These are phyloP conservation scores for Monilinia fructicola DNA, from an alignment of 2,329 filamentous ascomycete species.

Conservation along the genomic window DNA sequence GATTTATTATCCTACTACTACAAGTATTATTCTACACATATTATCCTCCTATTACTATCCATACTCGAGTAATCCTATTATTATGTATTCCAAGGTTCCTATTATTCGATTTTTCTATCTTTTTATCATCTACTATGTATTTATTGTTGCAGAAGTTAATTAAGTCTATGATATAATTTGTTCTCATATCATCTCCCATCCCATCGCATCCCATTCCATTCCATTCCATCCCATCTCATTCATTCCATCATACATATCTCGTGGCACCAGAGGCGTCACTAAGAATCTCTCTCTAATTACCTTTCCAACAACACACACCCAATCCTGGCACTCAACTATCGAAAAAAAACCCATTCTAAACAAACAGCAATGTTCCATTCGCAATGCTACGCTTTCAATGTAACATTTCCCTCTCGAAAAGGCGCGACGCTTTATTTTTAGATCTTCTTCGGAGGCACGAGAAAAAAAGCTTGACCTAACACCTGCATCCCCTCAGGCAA, in stretches of 20 bases:
- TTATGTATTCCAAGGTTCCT: too few relatives aligned
- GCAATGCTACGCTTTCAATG: not conserved
- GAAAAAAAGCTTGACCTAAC: conserved; percentile 10
- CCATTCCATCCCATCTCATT: not conserved
- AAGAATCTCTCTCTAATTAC: conserved; percentile 1
- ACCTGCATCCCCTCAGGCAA: conserved; percentile 15
- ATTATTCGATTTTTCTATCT: too few relatives aligned
- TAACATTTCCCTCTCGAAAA: not conserved
- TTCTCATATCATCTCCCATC: too few relatives aligned
- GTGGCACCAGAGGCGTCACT: not conserved
- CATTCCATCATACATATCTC: not conserved
- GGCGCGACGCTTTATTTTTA: conserved; percentile 12
- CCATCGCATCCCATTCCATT: too few relatives aligned
- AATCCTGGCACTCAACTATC: conserved; percentile 14
- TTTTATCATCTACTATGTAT: too few relatives aligned
- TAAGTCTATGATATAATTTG: too few relatives aligned
- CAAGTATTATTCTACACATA: too few relatives aligned
- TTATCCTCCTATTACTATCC: too few relatives aligned
- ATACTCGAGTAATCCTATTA: too few relatives aligned
- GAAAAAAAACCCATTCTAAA: not conserved
- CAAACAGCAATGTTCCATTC: not conserved
- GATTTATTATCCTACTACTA: too few relatives aligned
- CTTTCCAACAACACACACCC: not conserved
- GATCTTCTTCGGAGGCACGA: conserved; percentile 6
- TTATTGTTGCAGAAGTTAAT: too few relatives aligned